phyloP scores from a whole-genome alignment of 257 asterid genomes.

The Gardenia jasminoides region DNA sequence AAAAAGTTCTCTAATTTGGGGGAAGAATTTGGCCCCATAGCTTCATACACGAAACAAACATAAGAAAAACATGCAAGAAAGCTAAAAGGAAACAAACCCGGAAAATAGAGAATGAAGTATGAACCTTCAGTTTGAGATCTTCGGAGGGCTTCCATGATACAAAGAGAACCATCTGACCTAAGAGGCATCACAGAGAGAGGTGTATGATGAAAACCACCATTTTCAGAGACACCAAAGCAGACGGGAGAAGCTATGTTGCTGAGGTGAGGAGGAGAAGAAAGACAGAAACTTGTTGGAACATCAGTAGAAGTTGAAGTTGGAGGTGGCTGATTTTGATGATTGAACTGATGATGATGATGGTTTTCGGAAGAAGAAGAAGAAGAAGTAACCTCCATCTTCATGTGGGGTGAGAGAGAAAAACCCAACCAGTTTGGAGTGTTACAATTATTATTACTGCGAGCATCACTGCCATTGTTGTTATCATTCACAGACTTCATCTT shows the following conservation, averaged over 20 bases:
- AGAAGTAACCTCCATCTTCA: constrained; percentile 61
- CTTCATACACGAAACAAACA: constrained; percentile 13
- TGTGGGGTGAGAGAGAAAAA: constrained; percentile 76
- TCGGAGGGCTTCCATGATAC: constrained; percentile 75
- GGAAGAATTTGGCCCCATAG: constrained; percentile 38
- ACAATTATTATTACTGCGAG: constrained; percentile 13
- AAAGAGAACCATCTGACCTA: constrained; percentile 83
- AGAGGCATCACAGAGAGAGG: constrained; percentile 70
- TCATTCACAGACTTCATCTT: constrained; percentile 56
- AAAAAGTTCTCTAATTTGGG: constrained; percentile 87
- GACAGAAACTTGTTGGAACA: constrained; percentile 37
- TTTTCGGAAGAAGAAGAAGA: constrained; percentile 22
- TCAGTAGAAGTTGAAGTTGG: constrained; percentile 22
- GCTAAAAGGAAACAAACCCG: background rate
- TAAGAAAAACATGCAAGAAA: background rate
- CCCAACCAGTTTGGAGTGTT: constrained; percentile 58
- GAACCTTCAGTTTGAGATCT: constrained; percentile 60
- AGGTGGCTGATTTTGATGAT: constrained; percentile 18
- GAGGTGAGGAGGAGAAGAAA: constrained; percentile 30
- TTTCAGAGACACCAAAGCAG: constrained; percentile 37
- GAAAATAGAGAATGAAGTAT: background rate
- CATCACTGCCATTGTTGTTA: constrained; percentile 23
- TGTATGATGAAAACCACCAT: constrained; percentile 38
- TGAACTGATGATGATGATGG: constrained; percentile 20
- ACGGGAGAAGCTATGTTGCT: constrained; percentile 24